Percentiles rank a stretch among this genome's conserved stretches.
These are phyloP conservation scores for Lolium rigidum DNA, from an alignment of 176 grass and related monocot genomes.

Conservation along the genomic window DNA sequence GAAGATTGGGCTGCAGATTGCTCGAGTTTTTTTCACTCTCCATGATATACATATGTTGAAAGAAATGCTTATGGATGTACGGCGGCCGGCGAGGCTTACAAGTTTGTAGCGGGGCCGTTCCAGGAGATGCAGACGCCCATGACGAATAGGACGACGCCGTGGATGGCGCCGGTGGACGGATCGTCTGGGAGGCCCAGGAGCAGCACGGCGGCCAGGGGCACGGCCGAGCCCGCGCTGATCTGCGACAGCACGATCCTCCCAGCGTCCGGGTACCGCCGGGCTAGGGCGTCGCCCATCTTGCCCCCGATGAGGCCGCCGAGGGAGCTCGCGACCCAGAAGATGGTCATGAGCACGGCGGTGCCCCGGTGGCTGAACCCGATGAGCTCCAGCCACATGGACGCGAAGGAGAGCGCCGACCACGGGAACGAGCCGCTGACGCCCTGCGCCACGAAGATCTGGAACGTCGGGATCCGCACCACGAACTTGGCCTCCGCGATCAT, in stretches of 20 bases:
- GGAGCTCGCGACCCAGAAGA: constrained; percentile 56
- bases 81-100: constrained; percentile 43
- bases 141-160: constrained; percentile 58
- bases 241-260: constrained; percentile 73
- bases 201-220: constrained; percentile 62
- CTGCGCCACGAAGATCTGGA: constrained; percentile 77
- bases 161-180: constrained; percentile 47
- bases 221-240: constrained; percentile 61
- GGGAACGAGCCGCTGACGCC: constrained; percentile 75
- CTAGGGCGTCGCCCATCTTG: constrained; percentile 60
- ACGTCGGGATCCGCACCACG: constrained; percentile 62
- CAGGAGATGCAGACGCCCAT: constrained; percentile 70
- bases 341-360: constrained; percentile 57
- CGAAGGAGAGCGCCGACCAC: constrained; percentile 76
- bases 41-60: background rate
- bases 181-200: constrained; percentile 63
- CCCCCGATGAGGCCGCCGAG: constrained; percentile 69
- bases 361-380: constrained; percentile 64
- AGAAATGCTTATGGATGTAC: background rate
- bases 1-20: constrained; percentile 79
- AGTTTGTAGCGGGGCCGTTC: constrained; percentile 78
- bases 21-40: background rate
- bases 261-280: constrained; percentile 49
- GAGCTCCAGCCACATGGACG: constrained; percentile 93
- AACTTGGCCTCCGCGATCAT: constrained; percentile 62